Evolutionary conservation across 1,284 basidiomycete genomes (phyloP).

Genomic region (Tylopilus orsonianus): DNA sequence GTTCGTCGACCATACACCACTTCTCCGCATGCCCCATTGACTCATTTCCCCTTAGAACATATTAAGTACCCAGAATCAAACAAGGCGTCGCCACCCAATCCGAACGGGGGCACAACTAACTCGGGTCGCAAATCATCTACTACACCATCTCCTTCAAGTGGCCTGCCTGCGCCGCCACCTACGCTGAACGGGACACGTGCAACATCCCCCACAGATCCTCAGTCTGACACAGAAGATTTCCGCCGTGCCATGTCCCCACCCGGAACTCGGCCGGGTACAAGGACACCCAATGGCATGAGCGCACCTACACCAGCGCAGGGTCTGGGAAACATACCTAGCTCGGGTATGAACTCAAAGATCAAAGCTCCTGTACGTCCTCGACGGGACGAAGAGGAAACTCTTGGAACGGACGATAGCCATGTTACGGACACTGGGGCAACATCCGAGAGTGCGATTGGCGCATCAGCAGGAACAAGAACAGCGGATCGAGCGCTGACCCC

Average conservation of each 20-base stretch:
- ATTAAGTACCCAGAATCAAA: conserved; percentile 90
- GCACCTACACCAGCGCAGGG: conserved; percentile 31
- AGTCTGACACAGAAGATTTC: conserved; percentile 51
- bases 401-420: conserved; percentile 50
- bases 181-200: conserved; percentile 45
- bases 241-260: conserved; percentile 67
- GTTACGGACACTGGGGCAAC: conserved; percentile 46
- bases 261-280: conserved; percentile 38
- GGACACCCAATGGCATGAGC: conserved; percentile 45
- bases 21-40: conserved; percentile 1
- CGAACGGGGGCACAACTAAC: conserved; percentile 31
- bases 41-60: conserved; percentile 53
- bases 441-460: conserved; percentile 24
- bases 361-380: conserved; percentile 59
- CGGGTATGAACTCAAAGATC: conserved; percentile 39
- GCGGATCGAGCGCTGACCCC: conserved; percentile 57
- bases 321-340: conserved; percentile 8
- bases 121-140: conserved; percentile 42
- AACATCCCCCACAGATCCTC: conserved; percentile 54
- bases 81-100: conserved; percentile 43
- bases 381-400: conserved; percentile 65
- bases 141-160: conserved; percentile 32
- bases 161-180: conserved; percentile 22
- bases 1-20: conserved; percentile 49
- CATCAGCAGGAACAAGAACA: conserved; percentile 34